phyloP scores from a whole-genome alignment of 805 yeast species.

The Myxozyma neotropica region DNA sequence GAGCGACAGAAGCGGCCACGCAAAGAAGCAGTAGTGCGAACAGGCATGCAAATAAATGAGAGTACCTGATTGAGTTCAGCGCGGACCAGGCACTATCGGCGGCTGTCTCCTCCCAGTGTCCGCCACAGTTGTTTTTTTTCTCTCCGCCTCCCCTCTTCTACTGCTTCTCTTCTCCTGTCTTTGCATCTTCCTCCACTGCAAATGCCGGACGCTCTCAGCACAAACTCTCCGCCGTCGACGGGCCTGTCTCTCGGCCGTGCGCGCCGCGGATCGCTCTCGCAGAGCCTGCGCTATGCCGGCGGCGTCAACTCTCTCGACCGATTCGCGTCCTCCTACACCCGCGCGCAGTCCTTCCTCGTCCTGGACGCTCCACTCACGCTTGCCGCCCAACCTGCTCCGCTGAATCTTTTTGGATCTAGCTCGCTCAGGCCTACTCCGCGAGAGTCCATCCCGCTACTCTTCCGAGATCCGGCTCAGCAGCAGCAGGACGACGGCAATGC shows the following conservation, averaged over 20 bases:
- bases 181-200: background rate
- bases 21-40: no score
- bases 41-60: no score
- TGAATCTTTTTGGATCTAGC: background rate
- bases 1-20: no score
- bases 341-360: slow-evolving; percentile 75
- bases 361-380: slow-evolving; percentile 56
- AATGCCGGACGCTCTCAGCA: no score
- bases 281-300: slow-evolving; percentile 20
- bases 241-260: background rate
- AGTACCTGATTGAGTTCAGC: slow-evolving; percentile 8
- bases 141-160: background rate
- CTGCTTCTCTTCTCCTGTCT: background rate
- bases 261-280: slow-evolving; percentile 25
- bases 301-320: slow-evolving; percentile 72
- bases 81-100: no score
- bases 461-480: slow-evolving; percentile 40
- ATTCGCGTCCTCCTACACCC: slow-evolving; percentile 74
- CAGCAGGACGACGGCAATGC: background rate
- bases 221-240: no score
- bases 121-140: background rate
- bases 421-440: slow-evolving; percentile 7
- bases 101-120: no score
- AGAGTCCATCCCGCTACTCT: slow-evolving; percentile 62
- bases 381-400: slow-evolving; percentile 54